Evolutionary conservation across 2,329 filamentous ascomycete genomes (phyloP).

Genomic region (Nemania serpens): DNA sequence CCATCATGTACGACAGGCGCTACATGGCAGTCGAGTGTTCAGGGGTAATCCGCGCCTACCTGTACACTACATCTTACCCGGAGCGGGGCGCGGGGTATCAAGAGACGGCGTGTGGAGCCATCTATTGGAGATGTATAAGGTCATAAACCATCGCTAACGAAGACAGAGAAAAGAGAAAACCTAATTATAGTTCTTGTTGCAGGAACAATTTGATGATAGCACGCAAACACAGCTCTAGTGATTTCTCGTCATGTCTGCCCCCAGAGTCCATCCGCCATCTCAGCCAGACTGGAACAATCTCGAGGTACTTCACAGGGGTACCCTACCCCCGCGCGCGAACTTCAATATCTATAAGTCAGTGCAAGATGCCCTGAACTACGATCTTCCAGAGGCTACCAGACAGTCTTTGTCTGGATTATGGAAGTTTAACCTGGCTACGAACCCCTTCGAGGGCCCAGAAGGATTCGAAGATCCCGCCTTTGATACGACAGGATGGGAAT

Average conservation of each 20-base stretch:
- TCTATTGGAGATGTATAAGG: too few relatives aligned
- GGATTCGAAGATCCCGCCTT: constrained; percentile 41
- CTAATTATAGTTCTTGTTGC: not conserved
- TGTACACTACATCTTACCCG: too few relatives aligned
- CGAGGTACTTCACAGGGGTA: constrained; percentile 60
- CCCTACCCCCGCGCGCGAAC: constrained; percentile 57
- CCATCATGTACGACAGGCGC: too few relatives aligned
- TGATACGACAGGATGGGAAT: constrained; percentile 48
- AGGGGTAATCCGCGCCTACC: too few relatives aligned
- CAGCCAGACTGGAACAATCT: constrained; percentile 65
- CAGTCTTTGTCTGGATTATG: constrained; percentile 53
- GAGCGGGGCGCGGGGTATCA: not conserved
- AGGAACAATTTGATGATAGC: not conserved
- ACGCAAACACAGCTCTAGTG: too few relatives aligned
- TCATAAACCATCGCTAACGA: too few relatives aligned
- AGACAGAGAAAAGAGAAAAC: not conserved
- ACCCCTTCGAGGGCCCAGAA: constrained; percentile 46
- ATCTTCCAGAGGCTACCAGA: constrained; percentile 43
- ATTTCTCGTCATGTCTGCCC: constrained; percentile 18
- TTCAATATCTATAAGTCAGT: constrained; percentile 58
- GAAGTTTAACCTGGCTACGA: constrained; percentile 51
- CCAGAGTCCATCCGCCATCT: constrained; percentile 19
- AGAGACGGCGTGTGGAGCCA: too few relatives aligned
- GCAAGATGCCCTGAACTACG: constrained; percentile 52
- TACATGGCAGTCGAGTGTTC: too few relatives aligned